phyloP scores from a whole-genome alignment of 2,329 filamentous ascomycete genomes.

The Trichoderma sp. region DNA sequence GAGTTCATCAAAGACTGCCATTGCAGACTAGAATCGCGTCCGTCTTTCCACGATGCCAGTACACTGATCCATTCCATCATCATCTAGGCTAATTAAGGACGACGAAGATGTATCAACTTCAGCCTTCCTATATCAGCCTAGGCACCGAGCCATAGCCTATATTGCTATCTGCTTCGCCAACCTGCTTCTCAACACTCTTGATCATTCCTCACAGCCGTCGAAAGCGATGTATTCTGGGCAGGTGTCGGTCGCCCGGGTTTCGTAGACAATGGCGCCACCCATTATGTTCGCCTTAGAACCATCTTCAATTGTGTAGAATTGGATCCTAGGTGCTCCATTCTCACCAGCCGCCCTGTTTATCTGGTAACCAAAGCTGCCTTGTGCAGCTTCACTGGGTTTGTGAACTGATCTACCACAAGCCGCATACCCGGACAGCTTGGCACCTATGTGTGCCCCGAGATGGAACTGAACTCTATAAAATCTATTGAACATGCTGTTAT shows the following conservation, averaged over 20 bases:
- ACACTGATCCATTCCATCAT: neutral
- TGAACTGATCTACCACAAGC: neutral
- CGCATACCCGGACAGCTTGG: neutral
- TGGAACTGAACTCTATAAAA: neutral
- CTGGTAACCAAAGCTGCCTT: neutral
- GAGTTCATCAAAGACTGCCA: neutral
- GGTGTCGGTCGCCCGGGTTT: neutral
- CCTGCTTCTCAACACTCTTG: neutral
- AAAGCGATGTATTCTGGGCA: neutral
- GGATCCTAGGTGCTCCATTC: neutral
- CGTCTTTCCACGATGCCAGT: neutral
- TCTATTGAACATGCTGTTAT: neutral
- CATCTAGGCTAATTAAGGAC: neutral
- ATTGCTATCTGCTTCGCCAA: neutral
- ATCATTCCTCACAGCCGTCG: neutral
- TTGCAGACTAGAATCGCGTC: no score
- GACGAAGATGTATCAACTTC: neutral
- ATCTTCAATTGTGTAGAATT: neutral
- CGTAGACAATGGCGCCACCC: neutral
- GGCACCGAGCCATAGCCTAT: neutral
- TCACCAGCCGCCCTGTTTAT: neutral
- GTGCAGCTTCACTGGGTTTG: neutral
- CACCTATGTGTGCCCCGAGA: neutral
- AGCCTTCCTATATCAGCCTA: neutral
- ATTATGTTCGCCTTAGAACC: neutral